Percentiles rank a stretch among this genome's conserved stretches.
Evolutionary conservation across 495 filamentous ascomycete species (phyloP).

Genomic region (Podospora conica): DNA sequence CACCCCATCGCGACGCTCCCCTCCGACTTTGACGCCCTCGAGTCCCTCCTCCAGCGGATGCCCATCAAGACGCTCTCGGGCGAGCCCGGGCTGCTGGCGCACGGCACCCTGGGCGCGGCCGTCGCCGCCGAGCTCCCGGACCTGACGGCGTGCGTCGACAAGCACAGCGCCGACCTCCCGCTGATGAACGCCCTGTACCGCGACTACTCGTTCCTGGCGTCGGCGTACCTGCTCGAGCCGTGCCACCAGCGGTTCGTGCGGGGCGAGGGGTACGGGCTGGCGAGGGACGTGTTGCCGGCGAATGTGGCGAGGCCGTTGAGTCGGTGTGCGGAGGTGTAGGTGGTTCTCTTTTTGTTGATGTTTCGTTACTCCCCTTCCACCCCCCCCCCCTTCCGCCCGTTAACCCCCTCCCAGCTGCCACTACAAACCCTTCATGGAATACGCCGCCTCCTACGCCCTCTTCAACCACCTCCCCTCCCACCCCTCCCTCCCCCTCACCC

Average conservation of each 20-base stretch:
- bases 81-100: slow-evolving; percentile 68
- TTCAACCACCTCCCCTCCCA: slow-evolving; percentile 78
- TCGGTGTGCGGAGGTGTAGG: slow-evolving; percentile 72
- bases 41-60: slow-evolving; percentile 64
- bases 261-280: slow-evolving; percentile 68
- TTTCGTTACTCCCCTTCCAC: background rate
- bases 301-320: slow-evolving; percentile 69
- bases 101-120: slow-evolving; percentile 60
- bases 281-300: slow-evolving; percentile 60
- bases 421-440: slow-evolving; percentile 91
- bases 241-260: slow-evolving; percentile 69
- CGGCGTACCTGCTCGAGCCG: slow-evolving; percentile 88
- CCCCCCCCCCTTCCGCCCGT: background rate
- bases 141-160: slow-evolving; percentile 62
- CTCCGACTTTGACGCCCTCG: slow-evolving; percentile 59
- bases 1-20: slow-evolving; percentile 59
- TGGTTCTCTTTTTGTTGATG: no score
- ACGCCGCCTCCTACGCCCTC: slow-evolving; percentile 83
- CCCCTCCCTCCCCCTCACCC: slow-evolving; percentile 54
- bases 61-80: slow-evolving; percentile 66
- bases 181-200: slow-evolving; percentile 77
- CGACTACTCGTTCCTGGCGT: slow-evolving; percentile 85
- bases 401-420: slow-evolving; percentile 38
- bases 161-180: slow-evolving; percentile 61
- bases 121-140: slow-evolving; percentile 64